Evolutionary conservation across 2,329 filamentous ascomycete genomes (phyloP), one percentile per base, ranked within the genome.

Genomic region (Zymoseptoria passerinii): DNA sequence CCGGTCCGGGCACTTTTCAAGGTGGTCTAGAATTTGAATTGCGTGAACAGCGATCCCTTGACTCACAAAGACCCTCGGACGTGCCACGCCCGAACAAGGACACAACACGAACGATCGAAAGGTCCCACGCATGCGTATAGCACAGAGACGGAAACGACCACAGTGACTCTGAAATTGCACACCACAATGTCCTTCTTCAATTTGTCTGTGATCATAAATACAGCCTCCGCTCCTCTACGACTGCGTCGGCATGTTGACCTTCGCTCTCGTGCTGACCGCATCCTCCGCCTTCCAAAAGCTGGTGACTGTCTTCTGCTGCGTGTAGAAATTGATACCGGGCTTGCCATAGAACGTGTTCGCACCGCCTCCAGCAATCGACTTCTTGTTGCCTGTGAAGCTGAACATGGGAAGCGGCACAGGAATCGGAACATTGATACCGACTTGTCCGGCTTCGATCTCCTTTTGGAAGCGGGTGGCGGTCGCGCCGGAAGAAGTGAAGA

Each of bases 241-340:
- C 44, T 87, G 83, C 35, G 83, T 87, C 19, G 92, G 92, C 92
- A 97, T 97, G 62, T 89, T 83, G 9, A 95, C 90, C 68, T 86
- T 84, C 16, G 92, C 92, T 82, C 92, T 92, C 65, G 86, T 88
- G 57, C 85, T 86, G 53, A 94, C 82, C 0, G 90, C 92, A 77
- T 96, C 92, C 70, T 92, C 85, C 61, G 83, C 85, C 70, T 85
- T 84, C 94, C 94, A 99, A 72, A 95, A 77, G 65, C 90, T 87
- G 55, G 94, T 99, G 53, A 99, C 94, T 2, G 94, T 99, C 88
- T 99, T 97, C 71, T 89, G 83, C 78, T 97, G 94, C 2, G 94
- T 99, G 76, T 95, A 97, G 73, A 99, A 99, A 72, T 89, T 86
- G 72, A 99, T 76, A 23, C 92, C 94, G 0, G 91, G 90, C 75